Evolutionary conservation across 2,329 filamentous ascomycete genomes (phyloP), one percentile per base, ranked within the genome.

Genomic region (Fusarium sp.): DNA sequence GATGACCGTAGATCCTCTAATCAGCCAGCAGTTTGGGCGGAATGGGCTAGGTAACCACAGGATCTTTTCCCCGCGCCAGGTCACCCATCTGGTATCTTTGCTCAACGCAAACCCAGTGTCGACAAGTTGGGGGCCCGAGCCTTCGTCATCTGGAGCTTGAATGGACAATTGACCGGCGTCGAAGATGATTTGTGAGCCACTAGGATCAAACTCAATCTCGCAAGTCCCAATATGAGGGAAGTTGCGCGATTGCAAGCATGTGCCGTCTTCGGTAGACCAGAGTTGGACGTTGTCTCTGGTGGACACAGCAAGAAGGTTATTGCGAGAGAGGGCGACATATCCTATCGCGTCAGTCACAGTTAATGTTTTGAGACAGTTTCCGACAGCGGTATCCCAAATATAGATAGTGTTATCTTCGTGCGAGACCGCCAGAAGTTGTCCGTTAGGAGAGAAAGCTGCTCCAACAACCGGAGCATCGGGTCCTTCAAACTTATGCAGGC

Each of bases 381-480:
- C 49, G 12, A 20, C 16, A n/a, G 1, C 18, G 9, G 25, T 22
- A 14, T 41, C n/a, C 49, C 49, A 53, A 5, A 53, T 25, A 42
- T 6, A n/a, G 20, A 53, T 27, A 12, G 18, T 42, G 8, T 53
- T 53, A 3, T 42, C 25, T 16, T 8, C 6, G 13, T 37, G 27
- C 6, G 49, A 29, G 18, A 25, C 14, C 4, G 34, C 49, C 6
- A 53, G 7, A 3, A 22, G 22, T 12, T 25, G 22, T 8, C 12
- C 22, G n/a, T 11, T 25, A 9, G 25, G 22, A 29, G 34, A 53
- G 14, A 53, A 53, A 2, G 9, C 25, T 12, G 25, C n/a, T 16
- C 4, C 18, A 3, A 1, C 2, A 6, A 41, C 4, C 13, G 10
- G 3, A 5, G 14, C 18, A 6, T 18, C 24, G 2, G 24, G 34